Conservation (phyloP, 2,329 filamentous ascomycete genomes). For the Coleophoma eucalyptorum region DNA sequence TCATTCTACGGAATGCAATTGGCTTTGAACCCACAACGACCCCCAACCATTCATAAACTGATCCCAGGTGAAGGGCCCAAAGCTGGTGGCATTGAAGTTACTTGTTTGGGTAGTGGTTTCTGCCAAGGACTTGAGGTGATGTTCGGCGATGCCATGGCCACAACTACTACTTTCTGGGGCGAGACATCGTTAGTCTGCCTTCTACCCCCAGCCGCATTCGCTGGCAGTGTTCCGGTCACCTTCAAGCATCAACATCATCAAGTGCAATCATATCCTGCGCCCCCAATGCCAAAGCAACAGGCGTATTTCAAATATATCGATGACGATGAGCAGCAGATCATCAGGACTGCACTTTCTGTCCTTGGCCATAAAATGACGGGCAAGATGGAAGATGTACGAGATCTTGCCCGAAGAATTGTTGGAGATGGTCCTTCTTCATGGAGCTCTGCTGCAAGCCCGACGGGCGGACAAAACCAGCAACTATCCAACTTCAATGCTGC, state of each 20-base stretch:
- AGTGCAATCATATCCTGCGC: slow-evolving; percentile 34
- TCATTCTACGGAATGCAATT: slow-evolving; percentile 48
- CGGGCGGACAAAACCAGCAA: slow-evolving; percentile 41
- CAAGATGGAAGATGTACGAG: slow-evolving; percentile 55
- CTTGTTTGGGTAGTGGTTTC: slow-evolving; percentile 77
- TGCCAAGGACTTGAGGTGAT: slow-evolving; percentile 77
- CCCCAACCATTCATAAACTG: slow-evolving; percentile 73
- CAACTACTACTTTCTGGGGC: slow-evolving; percentile 61
- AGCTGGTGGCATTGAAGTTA: slow-evolving; percentile 82
- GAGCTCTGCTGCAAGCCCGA: slow-evolving; percentile 40
- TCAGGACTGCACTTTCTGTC: slow-evolving; percentile 63
- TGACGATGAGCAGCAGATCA: slow-evolving; percentile 64
- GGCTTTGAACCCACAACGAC: slow-evolving; percentile 44
- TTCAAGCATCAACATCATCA: slow-evolving; percentile 49
- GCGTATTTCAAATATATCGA: slow-evolving; percentile 70
- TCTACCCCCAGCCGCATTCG: slow-evolving; percentile 52
- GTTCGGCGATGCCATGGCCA: slow-evolving; percentile 69
- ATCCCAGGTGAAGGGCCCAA: slow-evolving; percentile 80
- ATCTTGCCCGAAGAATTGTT: slow-evolving; percentile 59
- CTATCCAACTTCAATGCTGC: slow-evolving; percentile 35
- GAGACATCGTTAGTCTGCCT: slow-evolving; percentile 60
- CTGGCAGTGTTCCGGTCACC: slow-evolving; percentile 56
- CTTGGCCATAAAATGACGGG: slow-evolving; percentile 62
- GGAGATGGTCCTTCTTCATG: slow-evolving; percentile 41
- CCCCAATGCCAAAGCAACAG: slow-evolving; percentile 43